phyloP scores from a whole-genome alignment of 305 asterid genomes.

The Stenogyne calaminthoides region DNA sequence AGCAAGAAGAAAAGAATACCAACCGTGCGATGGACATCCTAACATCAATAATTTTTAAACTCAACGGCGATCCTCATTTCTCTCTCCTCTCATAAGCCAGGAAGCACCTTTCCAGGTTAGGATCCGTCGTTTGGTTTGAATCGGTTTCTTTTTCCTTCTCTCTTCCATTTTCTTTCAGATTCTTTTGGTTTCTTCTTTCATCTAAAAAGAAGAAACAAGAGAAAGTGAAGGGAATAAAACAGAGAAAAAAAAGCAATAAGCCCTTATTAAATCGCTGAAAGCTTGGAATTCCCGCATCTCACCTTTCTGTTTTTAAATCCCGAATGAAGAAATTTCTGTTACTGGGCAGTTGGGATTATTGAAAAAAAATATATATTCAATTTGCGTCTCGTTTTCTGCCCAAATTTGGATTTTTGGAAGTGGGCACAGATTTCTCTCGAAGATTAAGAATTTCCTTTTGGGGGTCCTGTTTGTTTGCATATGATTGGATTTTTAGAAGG shows the following conservation, averaged over 20 bases:
- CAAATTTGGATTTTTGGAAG: conserved; percentile 12
- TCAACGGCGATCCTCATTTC: conserved; percentile 47
- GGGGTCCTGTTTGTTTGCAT: conserved; percentile 22
- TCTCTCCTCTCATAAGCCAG: conserved; percentile 44
- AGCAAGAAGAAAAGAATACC: not conserved
- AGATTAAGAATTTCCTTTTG: conserved; percentile 8
- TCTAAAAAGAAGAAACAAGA: conserved; percentile 34
- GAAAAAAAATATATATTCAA: conserved; percentile 14
- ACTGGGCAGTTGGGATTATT: conserved; percentile 22
- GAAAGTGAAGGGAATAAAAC: conserved; percentile 36
- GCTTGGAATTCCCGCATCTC: conserved; percentile 25
- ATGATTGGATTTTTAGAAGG: conserved; percentile 15
- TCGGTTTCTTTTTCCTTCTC: conserved; percentile 38
- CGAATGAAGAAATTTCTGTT: conserved; percentile 19
- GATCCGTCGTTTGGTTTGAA: conserved; percentile 33
- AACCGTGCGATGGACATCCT: conserved; percentile 38
- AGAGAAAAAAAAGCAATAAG: conserved; percentile 1
- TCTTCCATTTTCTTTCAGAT: conserved; percentile 44
- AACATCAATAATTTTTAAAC: conserved; percentile 30
- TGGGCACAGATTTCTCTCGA: conserved; percentile 25
- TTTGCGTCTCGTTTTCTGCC: conserved; percentile 15
- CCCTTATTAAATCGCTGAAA: conserved; percentile 23
- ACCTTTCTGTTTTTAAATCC: conserved; percentile 18
- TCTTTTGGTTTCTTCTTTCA: conserved; percentile 43
- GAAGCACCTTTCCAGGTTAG: conserved; percentile 32